Percentiles rank a stretch among this genome's conserved stretches.
phyloP scores from a whole-genome alignment of 1,284 basidiomycete genomes.

The Puccinia polysora region DNA sequence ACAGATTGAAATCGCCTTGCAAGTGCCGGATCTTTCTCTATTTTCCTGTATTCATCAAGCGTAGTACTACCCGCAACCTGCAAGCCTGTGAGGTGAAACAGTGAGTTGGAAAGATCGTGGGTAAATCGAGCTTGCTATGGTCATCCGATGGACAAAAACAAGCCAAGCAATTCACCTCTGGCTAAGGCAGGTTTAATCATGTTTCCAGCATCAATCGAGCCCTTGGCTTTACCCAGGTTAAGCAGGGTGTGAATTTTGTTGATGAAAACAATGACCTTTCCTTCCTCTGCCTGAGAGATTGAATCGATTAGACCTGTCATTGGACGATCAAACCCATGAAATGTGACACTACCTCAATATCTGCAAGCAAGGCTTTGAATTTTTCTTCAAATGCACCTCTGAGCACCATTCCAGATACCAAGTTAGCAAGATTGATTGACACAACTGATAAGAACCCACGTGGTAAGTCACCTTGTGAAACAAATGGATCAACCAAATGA shows the following conservation, averaged over 20 bases:
- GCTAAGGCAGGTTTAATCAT: conserved; percentile 68
- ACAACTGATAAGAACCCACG: conserved; percentile 10
- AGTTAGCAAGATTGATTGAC: conserved; percentile 71
- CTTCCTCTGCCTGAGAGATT: conserved; percentile 54
- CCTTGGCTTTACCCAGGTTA: conserved; percentile 84
- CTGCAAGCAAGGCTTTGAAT: conserved; percentile 76
- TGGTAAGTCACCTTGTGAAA: conserved; percentile 58
- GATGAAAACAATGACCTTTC: conserved; percentile 69
- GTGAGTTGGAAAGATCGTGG: background rate
- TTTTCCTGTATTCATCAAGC: conserved; percentile 79
- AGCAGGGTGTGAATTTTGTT: conserved; percentile 80
- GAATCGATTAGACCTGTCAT: no score
- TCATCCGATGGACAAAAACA: background rate
- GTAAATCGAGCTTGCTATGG: background rate
- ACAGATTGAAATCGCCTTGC: conserved; percentile 86
- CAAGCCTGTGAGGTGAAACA: conserved; percentile 72
- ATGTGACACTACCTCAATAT: conserved; percentile 84
- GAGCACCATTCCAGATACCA: conserved; percentile 80
- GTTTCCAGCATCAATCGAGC: conserved; percentile 82
- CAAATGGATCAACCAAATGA: conserved; percentile 63
- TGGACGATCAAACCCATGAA: no score
- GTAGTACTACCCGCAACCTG: conserved; percentile 84
- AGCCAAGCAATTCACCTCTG: conserved; percentile 1
- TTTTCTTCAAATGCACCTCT: conserved; percentile 88
- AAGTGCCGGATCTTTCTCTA: conserved; percentile 84